Base-by-base conservation (phyloP, 306 rosid genomes). In the Crotalaria pallida region DNA sequence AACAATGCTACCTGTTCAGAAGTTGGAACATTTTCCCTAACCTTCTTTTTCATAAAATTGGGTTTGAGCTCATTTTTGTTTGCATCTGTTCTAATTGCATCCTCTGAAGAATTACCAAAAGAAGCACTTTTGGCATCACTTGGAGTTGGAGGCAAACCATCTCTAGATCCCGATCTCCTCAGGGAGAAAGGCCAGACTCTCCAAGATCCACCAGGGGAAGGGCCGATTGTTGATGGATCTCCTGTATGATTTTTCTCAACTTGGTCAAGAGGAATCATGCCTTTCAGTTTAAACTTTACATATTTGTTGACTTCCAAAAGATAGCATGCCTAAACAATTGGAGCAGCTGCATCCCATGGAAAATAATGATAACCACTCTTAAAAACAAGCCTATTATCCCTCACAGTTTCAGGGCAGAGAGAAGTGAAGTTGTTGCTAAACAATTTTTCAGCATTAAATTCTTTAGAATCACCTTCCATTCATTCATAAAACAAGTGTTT, bases 1-100 rank as follows among this genome's bases (percentile, higher is more conserved):
- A 95, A 77, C 5, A 97, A 95, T n/a, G 89, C 92, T 75, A 95
- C 60, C 82, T 95, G 92, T 77, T 91, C 96, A 51, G 97, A 87
- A 26, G 96, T 89, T 69, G 99, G 99, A 55, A 83, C 49, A 26
- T 58, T 75, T 80, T 44, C 83, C 82, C 79, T 86, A 43, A 80
- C 83, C 56, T 59, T 80, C 70, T 71, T 82, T 80, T 84, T 86
- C 69, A 31, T 62, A 65, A 11, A 57, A 73, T 79, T 79, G 27
- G 79, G 72, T 63, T 75, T 75, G 62, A 19, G 58, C 52, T 77
- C 69, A 55, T 26, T 58, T 71, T 73, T 71, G 49, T 67, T 73
- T 76, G 62, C 64, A 61, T 75, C 81, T 62, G 59, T 10, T 69
- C 40, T 60, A 27, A 58, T 19, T 3, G 49, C 71, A 60, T 71